Evolutionary conservation across 1,139 yeast genomes (phyloP).

Genomic region (Taphrina pruni): DNA sequence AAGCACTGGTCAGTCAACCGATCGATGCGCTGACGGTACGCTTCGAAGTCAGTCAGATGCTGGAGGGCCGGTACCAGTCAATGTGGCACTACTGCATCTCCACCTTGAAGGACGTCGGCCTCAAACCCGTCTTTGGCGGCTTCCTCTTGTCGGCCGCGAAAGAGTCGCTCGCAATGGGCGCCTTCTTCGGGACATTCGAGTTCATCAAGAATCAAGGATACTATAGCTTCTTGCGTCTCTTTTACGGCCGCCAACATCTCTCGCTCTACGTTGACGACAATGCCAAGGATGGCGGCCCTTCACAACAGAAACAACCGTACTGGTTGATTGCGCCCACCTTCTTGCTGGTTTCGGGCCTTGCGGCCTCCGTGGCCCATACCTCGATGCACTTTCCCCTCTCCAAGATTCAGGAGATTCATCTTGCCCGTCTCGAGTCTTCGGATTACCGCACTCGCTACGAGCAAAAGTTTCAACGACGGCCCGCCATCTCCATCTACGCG

Average conservation of each 20-base stretch:
- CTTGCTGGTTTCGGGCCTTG: slow-evolving; percentile 83
- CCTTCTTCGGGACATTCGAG: slow-evolving; percentile 84
- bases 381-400: slow-evolving; percentile 82
- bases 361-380: slow-evolving; percentile 79
- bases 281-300: background rate
- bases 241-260: slow-evolving; percentile 42
- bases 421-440: slow-evolving; percentile 76
- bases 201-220: slow-evolving; percentile 59
- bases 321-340: slow-evolving; percentile 60
- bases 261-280: slow-evolving; percentile 12
- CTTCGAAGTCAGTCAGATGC: slow-evolving; percentile 73
- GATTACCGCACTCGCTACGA: slow-evolving; percentile 57
- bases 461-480: slow-evolving; percentile 25
- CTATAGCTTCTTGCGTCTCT: slow-evolving; percentile 41
- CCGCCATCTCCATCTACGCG: slow-evolving; percentile 43
- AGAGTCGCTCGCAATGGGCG: slow-evolving; percentile 85
- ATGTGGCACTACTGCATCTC: slow-evolving; percentile 76
- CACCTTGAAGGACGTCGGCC: slow-evolving; percentile 74
- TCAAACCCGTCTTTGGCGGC: slow-evolving; percentile 88
- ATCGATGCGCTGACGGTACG: slow-evolving; percentile 88
- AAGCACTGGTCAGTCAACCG: slow-evolving; percentile 92
- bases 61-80: slow-evolving; percentile 68
- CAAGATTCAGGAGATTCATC: slow-evolving; percentile 78
- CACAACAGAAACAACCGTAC: slow-evolving; percentile 33
- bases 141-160: slow-evolving; percentile 75